phyloP scores from a whole-genome alignment of 345 rosid genomes.

The Salix caprea region DNA sequence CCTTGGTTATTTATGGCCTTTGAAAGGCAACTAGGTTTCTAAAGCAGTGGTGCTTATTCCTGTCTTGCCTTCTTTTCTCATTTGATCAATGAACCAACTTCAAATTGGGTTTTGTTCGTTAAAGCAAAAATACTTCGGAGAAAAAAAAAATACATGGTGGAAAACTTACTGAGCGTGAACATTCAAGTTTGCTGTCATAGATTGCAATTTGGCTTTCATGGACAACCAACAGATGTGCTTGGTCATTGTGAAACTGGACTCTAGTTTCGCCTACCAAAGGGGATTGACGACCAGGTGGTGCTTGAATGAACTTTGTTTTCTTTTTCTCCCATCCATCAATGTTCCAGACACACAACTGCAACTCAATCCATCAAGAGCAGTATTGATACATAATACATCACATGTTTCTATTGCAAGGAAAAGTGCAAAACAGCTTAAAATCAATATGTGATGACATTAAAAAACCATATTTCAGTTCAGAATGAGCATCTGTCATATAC shows the following conservation, averaged over 20 bases:
- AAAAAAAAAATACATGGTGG: no score
- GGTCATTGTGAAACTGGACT: conserved; percentile 51
- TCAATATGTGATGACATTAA: background rate
- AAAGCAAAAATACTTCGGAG: no score
- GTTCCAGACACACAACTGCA: conserved; percentile 70
- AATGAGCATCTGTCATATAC: background rate
- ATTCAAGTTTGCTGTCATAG: conserved; percentile 46
- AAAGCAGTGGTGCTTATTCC: no score
- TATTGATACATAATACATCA: no score
- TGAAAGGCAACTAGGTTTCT: no score
- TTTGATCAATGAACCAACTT: no score
- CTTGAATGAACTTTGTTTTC: conserved; percentile 34
- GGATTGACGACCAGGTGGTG: conserved; percentile 37
- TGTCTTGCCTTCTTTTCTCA: no score
- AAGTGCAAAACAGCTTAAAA: background rate
- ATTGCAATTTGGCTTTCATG: conserved; percentile 44
- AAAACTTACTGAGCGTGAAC: conserved; percentile 36
- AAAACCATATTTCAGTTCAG: background rate
- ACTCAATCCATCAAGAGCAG: background rate
- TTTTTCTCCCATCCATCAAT: conserved; percentile 75
- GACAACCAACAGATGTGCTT: conserved; percentile 38
- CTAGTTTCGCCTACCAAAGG: conserved; percentile 37
- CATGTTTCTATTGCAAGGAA: background rate
- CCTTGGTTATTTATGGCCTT: no score
- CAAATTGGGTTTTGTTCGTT: no score